These are phyloP conservation scores for Sinapis alba DNA, from an alignment of 441 rosid species.

Conservation along the genomic window DNA sequence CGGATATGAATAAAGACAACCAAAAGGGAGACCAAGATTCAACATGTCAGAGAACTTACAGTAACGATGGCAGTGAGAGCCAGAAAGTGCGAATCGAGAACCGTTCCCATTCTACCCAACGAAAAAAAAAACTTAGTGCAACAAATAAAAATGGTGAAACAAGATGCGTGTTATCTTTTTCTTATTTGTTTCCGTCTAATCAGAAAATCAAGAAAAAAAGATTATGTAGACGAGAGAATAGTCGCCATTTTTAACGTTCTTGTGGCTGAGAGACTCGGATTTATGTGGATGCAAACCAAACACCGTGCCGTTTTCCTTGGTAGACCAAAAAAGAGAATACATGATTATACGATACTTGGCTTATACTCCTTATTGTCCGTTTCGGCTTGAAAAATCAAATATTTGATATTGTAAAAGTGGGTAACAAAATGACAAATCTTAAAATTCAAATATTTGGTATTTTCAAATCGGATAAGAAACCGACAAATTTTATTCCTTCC, in stretches of 20 bases:
- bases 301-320: constrained; percentile 29
- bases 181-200: background rate
- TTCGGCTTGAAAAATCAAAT: background rate
- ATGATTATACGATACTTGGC: background rate
- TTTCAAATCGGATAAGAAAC: no score
- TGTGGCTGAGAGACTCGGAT: background rate
- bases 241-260: constrained; percentile 4
- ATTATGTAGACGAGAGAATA: background rate
- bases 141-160: background rate
- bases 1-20: background rate
- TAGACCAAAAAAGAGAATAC: background rate
- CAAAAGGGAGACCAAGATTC: background rate
- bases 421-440: background rate
- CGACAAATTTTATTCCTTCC: no score
- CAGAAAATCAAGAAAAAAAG: background rate
- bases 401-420: background rate
- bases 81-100: constrained; percentile 76
- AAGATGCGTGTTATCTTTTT: constrained; percentile 20
- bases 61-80: constrained; percentile 76
- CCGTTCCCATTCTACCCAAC: constrained; percentile 58
- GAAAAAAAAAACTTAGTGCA: background rate
- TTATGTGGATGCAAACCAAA: constrained; percentile 26
- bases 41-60: constrained; percentile 26
- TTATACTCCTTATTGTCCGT: background rate
- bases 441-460: no score